Conservation (phyloP, 2,329 filamentous ascomycete species). For the Didymella sp. region DNA sequence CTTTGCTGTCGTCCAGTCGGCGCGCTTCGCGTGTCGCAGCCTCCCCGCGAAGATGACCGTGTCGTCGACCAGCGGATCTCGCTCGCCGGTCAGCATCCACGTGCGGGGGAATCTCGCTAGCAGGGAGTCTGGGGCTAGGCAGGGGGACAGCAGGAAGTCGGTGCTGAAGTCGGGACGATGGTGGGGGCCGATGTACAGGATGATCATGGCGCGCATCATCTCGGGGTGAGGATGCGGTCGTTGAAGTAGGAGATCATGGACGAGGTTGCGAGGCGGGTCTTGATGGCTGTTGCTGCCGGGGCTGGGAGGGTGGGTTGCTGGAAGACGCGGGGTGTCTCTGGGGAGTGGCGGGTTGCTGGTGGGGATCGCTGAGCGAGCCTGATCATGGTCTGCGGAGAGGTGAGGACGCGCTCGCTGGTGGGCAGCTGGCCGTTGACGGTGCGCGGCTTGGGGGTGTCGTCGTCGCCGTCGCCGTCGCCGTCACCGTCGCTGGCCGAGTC, state of each 20-base stretch:
- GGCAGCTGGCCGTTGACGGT: conserved; percentile 20
- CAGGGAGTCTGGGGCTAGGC: conserved; percentile 84
- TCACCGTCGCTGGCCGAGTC: conserved; percentile 66
- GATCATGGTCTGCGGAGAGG: conserved; percentile 47
- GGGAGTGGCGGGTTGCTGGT: conserved; percentile 9
- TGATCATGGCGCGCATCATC: conserved; percentile 99
- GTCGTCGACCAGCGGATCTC: conserved; percentile 94
- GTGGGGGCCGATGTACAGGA: conserved; percentile 93
- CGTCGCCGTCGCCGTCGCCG: no score
- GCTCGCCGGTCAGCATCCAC: conserved; percentile 92
- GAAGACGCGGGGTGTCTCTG: conserved; percentile 29
- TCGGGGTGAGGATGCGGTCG: conserved; percentile 91
- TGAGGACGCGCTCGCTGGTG: conserved; percentile 37
- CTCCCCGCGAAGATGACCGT: conserved; percentile 95
- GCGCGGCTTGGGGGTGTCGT: conserved; percentile 30
- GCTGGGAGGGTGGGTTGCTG: conserved; percentile 36
- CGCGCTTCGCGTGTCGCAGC: conserved; percentile 77
- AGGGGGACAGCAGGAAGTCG: conserved; percentile 88
- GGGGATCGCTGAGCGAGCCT: conserved; percentile 36
- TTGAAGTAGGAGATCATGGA: conserved; percentile 99
- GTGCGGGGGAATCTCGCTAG: conserved; percentile 90
- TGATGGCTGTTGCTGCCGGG: conserved; percentile 61
- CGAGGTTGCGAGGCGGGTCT: conserved; percentile 88
- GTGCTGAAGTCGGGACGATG: conserved; percentile 91
- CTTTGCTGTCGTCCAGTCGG: conserved; percentile 62